phyloP scores from a whole-genome alignment of 2,329 filamentous ascomycete genomes.

The Dothistroma septosporum region DNA sequence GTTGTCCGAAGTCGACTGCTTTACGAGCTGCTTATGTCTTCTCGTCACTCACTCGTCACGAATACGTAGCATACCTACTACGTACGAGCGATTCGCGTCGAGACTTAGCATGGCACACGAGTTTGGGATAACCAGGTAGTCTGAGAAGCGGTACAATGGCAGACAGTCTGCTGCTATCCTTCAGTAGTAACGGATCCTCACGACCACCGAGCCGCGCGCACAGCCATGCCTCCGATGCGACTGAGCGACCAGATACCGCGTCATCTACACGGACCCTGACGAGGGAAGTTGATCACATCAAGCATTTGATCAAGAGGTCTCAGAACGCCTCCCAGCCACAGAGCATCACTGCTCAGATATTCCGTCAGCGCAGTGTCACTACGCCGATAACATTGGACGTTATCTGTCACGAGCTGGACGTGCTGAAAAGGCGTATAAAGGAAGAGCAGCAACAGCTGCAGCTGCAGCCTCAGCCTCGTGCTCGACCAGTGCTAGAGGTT shows the following conservation, averaged over 20 bases:
- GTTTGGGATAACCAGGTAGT: not conserved
- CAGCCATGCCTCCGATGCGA: slow-evolving; percentile 13
- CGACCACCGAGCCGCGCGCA: slow-evolving; percentile 13
- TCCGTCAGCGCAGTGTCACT: slow-evolving; percentile 20
- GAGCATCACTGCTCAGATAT: slow-evolving; percentile 28
- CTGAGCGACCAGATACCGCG: slow-evolving; percentile 13
- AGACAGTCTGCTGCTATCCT: not conserved
- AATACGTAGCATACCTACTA: not conserved
- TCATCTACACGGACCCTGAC: slow-evolving; percentile 14
- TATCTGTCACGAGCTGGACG: slow-evolving; percentile 29
- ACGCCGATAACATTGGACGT: slow-evolving; percentile 19
- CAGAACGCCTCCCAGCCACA: slow-evolving; percentile 17
- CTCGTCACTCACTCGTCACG: not conserved
- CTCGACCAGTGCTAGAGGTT: slow-evolving; percentile 6
- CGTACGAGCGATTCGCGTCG: not conserved
- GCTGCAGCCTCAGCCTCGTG: not conserved
- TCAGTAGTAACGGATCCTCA: slow-evolving; percentile 4
- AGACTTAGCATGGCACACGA: not conserved
- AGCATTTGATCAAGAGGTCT: slow-evolving; percentile 23
- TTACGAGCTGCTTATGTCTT: not conserved
- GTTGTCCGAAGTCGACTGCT: not conserved
- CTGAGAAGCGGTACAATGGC: not conserved
- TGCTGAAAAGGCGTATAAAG: slow-evolving; percentile 31
- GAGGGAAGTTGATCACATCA: slow-evolving; percentile 30
- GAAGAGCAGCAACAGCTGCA: slow-evolving; percentile 19